phyloP scores from a whole-genome alignment of 305 asterid genomes.

The Rubia balearica region DNA sequence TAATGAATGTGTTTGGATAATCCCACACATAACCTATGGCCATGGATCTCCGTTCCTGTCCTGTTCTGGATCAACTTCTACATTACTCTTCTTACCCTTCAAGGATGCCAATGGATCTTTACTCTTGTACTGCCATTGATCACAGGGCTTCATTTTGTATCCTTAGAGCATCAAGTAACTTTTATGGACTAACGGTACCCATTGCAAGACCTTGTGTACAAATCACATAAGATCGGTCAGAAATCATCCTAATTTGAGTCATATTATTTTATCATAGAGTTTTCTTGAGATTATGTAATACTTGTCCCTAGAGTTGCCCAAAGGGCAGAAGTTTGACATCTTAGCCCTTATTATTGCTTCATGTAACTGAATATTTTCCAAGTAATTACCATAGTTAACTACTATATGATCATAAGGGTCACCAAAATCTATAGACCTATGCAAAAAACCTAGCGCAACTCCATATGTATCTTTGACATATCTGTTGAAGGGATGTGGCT shows the following conservation, averaged over 20 bases:
- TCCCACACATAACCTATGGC: neutral
- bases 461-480: neutral
- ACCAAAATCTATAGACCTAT: neutral
- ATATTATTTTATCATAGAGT: neutral
- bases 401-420: neutral
- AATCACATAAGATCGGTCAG: neutral
- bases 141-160: neutral
- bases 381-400: neutral
- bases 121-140: neutral
- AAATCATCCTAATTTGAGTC: neutral
- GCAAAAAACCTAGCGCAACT: neutral
- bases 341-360: neutral
- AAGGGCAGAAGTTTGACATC: neutral
- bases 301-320: neutral
- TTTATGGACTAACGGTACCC: neutral
- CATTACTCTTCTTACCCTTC: neutral
- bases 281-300: neutral
- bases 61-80: neutral
- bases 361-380: neutral
- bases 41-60: neutral
- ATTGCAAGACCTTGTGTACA: neutral
- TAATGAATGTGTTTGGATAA: neutral
- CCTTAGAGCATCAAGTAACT: neutral
- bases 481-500: neutral
- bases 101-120: neutral